Conservation (phyloP, 352 stramenopile species). For the Phytopythium boreale region DNA sequence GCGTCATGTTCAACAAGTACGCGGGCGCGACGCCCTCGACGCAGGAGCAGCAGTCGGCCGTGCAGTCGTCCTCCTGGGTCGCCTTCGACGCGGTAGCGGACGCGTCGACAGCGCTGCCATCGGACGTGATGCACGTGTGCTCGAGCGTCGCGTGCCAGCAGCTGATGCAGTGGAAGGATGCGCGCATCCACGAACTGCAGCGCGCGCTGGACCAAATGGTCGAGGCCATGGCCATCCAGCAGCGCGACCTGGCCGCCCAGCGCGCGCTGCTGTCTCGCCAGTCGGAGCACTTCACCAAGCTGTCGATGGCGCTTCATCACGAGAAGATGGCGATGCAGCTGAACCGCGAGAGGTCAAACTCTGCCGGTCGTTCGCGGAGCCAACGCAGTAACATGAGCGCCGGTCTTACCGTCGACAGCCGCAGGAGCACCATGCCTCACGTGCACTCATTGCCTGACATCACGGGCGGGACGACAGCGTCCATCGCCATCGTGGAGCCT, state of each 20-base stretch:
- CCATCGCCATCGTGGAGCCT: not conserved
- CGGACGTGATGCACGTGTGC: slow-evolving; percentile 11
- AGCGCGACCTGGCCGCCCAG: slow-evolving; percentile 31
- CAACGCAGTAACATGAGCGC: slow-evolving; percentile 1
- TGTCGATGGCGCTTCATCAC: slow-evolving; percentile 31
- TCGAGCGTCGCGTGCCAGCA: slow-evolving; percentile 18
- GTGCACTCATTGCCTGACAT: not conserved
- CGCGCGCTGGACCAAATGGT: slow-evolving; percentile 36
- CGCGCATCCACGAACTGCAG: slow-evolving; percentile 29
- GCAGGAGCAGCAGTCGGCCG: slow-evolving; percentile 6
- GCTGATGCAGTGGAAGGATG: slow-evolving; percentile 28
- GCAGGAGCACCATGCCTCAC: slow-evolving; percentile 3
- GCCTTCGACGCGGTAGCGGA: slow-evolving; percentile 1
- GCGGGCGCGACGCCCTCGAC: slow-evolving; percentile 4
- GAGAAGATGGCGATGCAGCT: slow-evolving; percentile 32
- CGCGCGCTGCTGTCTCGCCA: slow-evolving; percentile 27
- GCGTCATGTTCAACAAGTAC: slow-evolving; percentile 10
- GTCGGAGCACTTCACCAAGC: slow-evolving; percentile 29
- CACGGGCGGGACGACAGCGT: not conserved
- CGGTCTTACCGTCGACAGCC: not conserved
- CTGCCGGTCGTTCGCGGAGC: not conserved
- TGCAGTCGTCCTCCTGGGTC: not conserved
- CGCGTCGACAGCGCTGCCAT: not conserved
- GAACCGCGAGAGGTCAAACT: slow-evolving; percentile 6
- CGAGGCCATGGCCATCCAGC: slow-evolving; percentile 38